Evolutionary conservation across 257 asterid species (phyloP), one percentile per base, ranked within the genome.

Genomic region (Gynochthodes officinalis): DNA sequence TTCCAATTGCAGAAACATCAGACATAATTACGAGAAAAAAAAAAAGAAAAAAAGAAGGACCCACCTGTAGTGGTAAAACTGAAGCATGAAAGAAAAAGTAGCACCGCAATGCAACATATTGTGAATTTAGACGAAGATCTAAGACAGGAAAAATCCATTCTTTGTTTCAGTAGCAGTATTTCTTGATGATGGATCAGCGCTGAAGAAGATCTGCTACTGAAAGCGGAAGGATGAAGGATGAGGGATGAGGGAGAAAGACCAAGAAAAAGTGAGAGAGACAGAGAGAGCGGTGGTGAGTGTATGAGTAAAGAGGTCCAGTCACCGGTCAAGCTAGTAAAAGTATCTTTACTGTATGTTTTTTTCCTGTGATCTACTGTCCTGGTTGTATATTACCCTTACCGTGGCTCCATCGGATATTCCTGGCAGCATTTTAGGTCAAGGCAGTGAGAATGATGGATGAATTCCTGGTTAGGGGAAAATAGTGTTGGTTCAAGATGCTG

Each of bases 401-500:
- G 19, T 69, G 64, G 62, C 44, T 11, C 18, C 50, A 33, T 52
- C 64, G 59, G 54, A 68, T 67, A 40, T 50, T 23, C 60, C 72
- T 77, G 72, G 74, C 82, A 93, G 92, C 71, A 76, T 82, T 66
- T 76, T 91, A 79, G 91, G 85, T 84, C 76, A 89, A 78, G 87
- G 83, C 70, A 54, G 76, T 59, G 87, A 78, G 71, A 63, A 59
- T 63, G 82, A 71, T 70, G 77, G 72, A 70, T 65, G 54, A 75
- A 77, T 83, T 77, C 99, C 97, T 73, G 83, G 85, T 70, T 81
- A 75, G 79, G 88, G 93, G 75, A 81, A 80, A 67, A 82, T 91
- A 70, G 64, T 94, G 66, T 8, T 77, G 80, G 99, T 89, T 76
- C 99, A 94, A 85, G 99, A 95, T 76, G 91, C 90, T 61, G 99